Base-by-base conservation (phyloP, 495 filamentous ascomycete genomes). In the Pseudomonodictys pantanalensis region DNA sequence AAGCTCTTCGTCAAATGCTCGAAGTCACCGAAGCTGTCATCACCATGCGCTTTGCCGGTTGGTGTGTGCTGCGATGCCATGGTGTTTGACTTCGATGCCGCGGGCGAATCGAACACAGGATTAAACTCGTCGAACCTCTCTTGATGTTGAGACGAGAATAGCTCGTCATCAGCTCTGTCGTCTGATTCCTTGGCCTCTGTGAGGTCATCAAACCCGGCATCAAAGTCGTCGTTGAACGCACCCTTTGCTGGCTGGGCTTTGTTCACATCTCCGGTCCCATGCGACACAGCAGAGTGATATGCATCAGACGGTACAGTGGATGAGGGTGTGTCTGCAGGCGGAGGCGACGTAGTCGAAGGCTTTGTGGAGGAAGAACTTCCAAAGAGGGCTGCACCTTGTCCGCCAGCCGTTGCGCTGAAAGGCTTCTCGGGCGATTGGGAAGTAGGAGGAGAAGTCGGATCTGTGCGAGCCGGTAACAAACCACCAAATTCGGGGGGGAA, bases 181-280 rank as follows among this genome's bases (percentile, higher is more conserved):
- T 91, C 90, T 10, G 84, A 89, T 69, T 97, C 93, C 60, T 92
- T 91, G 18, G 89, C 89, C 62, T 97, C 91, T 53, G 87, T 83
- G 11, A 97, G 80, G 55, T 89, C 92, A 56, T 86, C 90, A 68
- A 98, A 98, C 33, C 90, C 91, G 39, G 91, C 86, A 44, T 96
- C 95, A 64, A 96, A 91, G 29, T 77, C 75, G 35, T 76, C 73
- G 52, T 92, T 88, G 60, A 83, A 79, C 60, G 82, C 51, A 12
- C 68, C 60, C 46, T 76, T 73, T 7, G 48, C 12, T 38, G 23
- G 41, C 64, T 39, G 73, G 69, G 56, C 57, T 43, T 65, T 68
- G 60, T 67, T 68, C 12, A 53, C 58, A 33, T 51, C 62, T 38
- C 35, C 53, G 38, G 64, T 69, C 6, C 61, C 59, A 26, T 60